Evolutionary conservation across 2,329 filamentous ascomycete species (phyloP), one percentile per base, ranked within the genome.

Genomic region (Sporothrix luriei): DNA sequence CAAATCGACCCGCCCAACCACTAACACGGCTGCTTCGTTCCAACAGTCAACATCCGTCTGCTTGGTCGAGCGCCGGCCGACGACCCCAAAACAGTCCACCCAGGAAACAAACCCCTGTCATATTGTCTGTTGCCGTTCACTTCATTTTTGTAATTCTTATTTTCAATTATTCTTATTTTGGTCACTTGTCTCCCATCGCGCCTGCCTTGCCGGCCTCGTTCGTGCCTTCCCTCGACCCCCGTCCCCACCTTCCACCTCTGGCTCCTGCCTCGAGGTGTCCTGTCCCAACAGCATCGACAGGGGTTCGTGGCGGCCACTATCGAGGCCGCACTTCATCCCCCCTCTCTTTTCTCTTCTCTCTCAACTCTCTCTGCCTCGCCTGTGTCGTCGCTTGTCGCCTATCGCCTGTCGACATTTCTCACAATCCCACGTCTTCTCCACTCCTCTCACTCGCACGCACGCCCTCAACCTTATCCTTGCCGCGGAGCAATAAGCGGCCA

Each of bases 271-370:
- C 57, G 57, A 62, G 43, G 38, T 13, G 38, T 46, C 57, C 57
- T 13, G 38, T 46, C 57, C 57, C 57, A 46, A 62, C n/a, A 62
- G 57, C 57, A 46, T 62, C 57, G 48, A 54, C 64, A 66, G 29
- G 59, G 19, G 59, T 11, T 49, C 26, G 19, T 40, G 40, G 38
- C 21, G 57, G 26, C 61, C 46, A 65, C 54, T 66, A 69, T 69
- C 68, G 61, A 51, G 46, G 59, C 68, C 68, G 68, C 68, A 38
- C 38, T 61, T 46, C 57, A 62, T 46, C 57, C 57, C 57, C 38
- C 57, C 38, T 10, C 43, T 59, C 33, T 59, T 49, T 9, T 49
- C 19, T 9, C 16, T 49, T 19, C n/a, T 49, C 48, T n/a, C 19
- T 49, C 48, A 43, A 43, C 40, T 21, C 19, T n/a, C 54, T 59